Percentiles rank a stretch among this genome's conserved stretches.
Evolutionary conservation across 768 basidiomycete genomes (phyloP).

Genomic region (Mycena leptocephala): DNA sequence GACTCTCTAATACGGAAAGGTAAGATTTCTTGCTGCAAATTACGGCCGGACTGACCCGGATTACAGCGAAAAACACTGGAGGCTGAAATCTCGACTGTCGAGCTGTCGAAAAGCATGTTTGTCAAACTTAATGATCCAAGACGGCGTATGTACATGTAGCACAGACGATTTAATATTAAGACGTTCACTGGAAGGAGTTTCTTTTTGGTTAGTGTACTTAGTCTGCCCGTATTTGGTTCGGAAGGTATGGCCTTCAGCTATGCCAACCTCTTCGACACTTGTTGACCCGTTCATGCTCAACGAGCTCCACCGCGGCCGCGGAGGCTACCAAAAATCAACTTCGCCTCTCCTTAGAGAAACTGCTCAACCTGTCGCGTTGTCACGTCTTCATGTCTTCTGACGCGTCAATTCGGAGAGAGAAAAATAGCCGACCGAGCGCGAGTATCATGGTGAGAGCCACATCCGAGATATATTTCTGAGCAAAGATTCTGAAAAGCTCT

Average conservation of each 20-base stretch:
- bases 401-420: not conserved
- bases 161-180: not conserved
- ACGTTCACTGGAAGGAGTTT: too few species aligned
- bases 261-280: constrained; percentile 12
- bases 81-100: constrained; percentile 84
- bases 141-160: constrained; percentile 7
- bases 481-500: not conserved
- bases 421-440: not conserved
- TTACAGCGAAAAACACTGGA: constrained; percentile 81
- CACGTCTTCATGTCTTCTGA: constrained; percentile 76
- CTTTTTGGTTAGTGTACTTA: too few species aligned
- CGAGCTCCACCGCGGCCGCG: constrained; percentile 8
- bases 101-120: constrained; percentile 85
- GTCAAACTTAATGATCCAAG: constrained; percentile 63
- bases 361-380: constrained; percentile 92
- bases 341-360: constrained; percentile 79
- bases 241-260: not conserved
- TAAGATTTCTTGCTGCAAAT: constrained; percentile 51
- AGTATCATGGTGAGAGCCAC: constrained; percentile 73
- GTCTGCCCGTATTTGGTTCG: not conserved
- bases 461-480: not conserved
- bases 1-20: constrained; percentile 88
- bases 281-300: constrained; percentile 25
- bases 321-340: constrained; percentile 51
- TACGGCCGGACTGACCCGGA: constrained; percentile 13